A percentile compares a stretch with the other conserved stretches of the same genome.
These are phyloP conservation scores for Stemphylium beticola DNA, from an alignment of 2,329 filamentous ascomycete species.

Conservation along the genomic window DNA sequence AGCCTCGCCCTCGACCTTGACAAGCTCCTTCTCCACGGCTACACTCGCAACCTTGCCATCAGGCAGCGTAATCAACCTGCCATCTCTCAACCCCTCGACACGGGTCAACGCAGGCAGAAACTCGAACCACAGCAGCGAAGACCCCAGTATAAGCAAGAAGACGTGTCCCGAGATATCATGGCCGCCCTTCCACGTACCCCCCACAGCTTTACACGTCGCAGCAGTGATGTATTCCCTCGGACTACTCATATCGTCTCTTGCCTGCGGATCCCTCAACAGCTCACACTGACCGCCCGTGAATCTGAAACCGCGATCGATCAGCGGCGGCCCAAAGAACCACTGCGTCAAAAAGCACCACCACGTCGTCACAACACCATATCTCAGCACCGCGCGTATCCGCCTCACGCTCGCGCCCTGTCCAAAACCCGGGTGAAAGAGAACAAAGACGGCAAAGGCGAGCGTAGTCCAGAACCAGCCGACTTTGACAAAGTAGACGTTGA, in stretches of 20 bases:
- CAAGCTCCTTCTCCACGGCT: constrained; percentile 48
- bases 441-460: constrained; percentile 72
- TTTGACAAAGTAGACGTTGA: constrained; percentile 95
- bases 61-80: constrained; percentile 68
- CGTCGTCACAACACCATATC: constrained; percentile 74
- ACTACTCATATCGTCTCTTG: constrained; percentile 55
- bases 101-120: constrained; percentile 67
- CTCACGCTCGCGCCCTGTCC: constrained; percentile 52
- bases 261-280: constrained; percentile 57
- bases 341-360: constrained; percentile 91
- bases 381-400: constrained; percentile 64
- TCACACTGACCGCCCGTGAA: constrained; percentile 87
- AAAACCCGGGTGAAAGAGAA: constrained; percentile 69
- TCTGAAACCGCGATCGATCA: constrained; percentile 90
- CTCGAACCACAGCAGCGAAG: constrained; percentile 82
- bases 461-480: constrained; percentile 93
- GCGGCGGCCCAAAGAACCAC: constrained; percentile 91
- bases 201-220: constrained; percentile 79
- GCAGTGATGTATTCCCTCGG: constrained; percentile 67
- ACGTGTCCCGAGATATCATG: constrained; percentile 97
- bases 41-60: constrained; percentile 66
- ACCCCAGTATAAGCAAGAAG: constrained; percentile 86
- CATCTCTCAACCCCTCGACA: constrained; percentile 60
- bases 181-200: constrained; percentile 87
- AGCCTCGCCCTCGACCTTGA: constrained; percentile 48